Conservation (phyloP, 176 grass and related monocot species). For the Dendrocalamus sinicus region DNA sequence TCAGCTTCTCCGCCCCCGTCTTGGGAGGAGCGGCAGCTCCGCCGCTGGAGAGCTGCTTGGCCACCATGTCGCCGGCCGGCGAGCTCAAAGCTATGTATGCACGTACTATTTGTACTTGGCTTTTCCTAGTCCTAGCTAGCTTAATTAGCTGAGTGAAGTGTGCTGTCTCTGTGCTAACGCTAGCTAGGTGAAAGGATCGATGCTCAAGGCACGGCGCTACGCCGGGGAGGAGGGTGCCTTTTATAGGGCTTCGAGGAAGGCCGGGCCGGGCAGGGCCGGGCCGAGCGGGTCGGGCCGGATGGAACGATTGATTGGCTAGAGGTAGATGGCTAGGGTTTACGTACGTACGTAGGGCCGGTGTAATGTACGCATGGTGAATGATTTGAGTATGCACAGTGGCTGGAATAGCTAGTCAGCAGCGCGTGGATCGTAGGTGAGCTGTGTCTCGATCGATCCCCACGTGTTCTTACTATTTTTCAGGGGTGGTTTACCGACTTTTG, state of each 20-base stretch:
- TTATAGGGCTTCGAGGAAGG: constrained; percentile 43
- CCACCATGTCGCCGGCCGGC: background rate
- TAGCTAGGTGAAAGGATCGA: background rate
- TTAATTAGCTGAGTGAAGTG: constrained; percentile 19
- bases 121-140: background rate
- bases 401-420: constrained; percentile 8
- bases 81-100: background rate
- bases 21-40: constrained; percentile 6
- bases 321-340: background rate
- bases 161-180: background rate
- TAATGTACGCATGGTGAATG: background rate
- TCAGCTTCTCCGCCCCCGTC: constrained; percentile 59
- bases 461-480: background rate
- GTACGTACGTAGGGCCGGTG: background rate
- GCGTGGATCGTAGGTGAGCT: background rate
- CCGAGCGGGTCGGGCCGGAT: background rate
- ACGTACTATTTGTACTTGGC: background rate
- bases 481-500: background rate
- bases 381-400: background rate
- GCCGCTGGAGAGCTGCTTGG: background rate
- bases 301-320: background rate
- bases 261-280: background rate
- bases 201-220: constrained; percentile 34
- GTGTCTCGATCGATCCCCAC: background rate
- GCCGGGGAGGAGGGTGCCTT: background rate